Percentiles rank a stretch among this genome's conserved stretches.
Conservation (phyloP, 331 rosid species). For the Pyrus hybrid region DNA sequence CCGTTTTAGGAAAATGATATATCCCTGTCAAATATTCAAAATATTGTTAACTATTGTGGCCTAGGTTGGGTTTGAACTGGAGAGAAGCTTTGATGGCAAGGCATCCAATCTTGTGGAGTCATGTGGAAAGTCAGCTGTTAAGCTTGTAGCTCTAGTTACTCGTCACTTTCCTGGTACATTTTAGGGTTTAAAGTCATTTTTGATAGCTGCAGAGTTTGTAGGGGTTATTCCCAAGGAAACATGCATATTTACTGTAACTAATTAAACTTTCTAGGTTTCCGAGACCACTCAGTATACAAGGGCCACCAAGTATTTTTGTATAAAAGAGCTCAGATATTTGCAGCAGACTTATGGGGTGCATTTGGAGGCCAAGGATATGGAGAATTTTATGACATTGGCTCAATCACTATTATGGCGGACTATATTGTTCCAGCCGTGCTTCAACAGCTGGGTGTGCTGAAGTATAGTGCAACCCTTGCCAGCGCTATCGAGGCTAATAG, state of each 20-base stretch:
- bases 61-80: conserved; percentile 87
- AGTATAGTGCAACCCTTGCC: conserved; percentile 62
- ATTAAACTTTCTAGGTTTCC: conserved; percentile 53
- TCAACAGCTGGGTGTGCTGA: conserved; percentile 73
- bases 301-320: conserved; percentile 89
- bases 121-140: conserved; percentile 80
- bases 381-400: conserved; percentile 65
- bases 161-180: conserved; percentile 82
- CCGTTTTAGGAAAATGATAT: background rate
- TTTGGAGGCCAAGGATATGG: conserved; percentile 76
- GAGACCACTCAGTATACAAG: conserved; percentile 87
- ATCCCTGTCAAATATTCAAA: background rate
- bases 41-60: background rate
- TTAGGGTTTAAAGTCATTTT: background rate
- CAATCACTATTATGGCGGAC: conserved; percentile 94
- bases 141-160: conserved; percentile 76
- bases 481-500: conserved; percentile 52
- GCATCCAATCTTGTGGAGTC: conserved; percentile 72
- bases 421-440: conserved; percentile 97
- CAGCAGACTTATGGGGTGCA: conserved; percentile 94
- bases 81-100: conserved; percentile 68
- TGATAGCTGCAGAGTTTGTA: background rate
- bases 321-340: conserved; percentile 97
- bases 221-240: background rate
- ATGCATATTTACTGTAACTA: conserved; percentile 16